phyloP scores from a whole-genome alignment of 2,329 filamentous ascomycete species.

The Trichoderma pleuroti region DNA sequence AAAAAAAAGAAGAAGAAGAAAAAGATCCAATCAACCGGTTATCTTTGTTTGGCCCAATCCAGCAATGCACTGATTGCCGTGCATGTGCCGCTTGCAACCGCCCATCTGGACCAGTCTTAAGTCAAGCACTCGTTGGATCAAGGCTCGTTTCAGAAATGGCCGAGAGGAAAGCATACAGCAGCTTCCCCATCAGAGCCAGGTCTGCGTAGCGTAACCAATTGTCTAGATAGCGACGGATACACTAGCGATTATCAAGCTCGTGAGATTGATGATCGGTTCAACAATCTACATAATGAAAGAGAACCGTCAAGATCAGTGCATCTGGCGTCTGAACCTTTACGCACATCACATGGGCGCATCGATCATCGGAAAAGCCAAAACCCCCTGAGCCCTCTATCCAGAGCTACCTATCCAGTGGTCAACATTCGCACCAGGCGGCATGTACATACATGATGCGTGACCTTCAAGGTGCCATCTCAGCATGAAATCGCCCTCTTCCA shows the following conservation, averaged over 20 bases:
- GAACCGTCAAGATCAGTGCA: constrained; percentile 35
- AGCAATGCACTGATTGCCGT: background rate
- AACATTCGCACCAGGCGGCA: constrained; percentile 39
- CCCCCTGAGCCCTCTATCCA: constrained; percentile 40
- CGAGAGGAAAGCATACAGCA: constrained; percentile 28
- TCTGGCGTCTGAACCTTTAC: constrained; percentile 33
- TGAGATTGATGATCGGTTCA: constrained; percentile 36
- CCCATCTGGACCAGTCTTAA: background rate
- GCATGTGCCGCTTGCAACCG: background rate
- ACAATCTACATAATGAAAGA: constrained; percentile 25
- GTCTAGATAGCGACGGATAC: constrained; percentile 40
- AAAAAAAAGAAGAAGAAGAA: too few relatives aligned
- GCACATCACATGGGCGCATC: background rate
- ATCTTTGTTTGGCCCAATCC: background rate
- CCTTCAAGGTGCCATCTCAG: constrained; percentile 40
- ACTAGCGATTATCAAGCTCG: constrained; percentile 35
- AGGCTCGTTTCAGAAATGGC: constrained; percentile 21
- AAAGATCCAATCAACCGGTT: background rate
- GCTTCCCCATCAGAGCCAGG: constrained; percentile 31
- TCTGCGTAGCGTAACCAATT: constrained; percentile 37
- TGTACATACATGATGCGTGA: constrained; percentile 39
- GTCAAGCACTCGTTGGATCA: background rate
- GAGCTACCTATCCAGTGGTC: constrained; percentile 43
- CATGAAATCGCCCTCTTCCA: constrained; percentile 37
- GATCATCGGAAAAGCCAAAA: constrained; percentile 23